Base-by-base conservation (phyloP, 805 yeast genomes). In the Ogataea nakhonphanomensis region DNA sequence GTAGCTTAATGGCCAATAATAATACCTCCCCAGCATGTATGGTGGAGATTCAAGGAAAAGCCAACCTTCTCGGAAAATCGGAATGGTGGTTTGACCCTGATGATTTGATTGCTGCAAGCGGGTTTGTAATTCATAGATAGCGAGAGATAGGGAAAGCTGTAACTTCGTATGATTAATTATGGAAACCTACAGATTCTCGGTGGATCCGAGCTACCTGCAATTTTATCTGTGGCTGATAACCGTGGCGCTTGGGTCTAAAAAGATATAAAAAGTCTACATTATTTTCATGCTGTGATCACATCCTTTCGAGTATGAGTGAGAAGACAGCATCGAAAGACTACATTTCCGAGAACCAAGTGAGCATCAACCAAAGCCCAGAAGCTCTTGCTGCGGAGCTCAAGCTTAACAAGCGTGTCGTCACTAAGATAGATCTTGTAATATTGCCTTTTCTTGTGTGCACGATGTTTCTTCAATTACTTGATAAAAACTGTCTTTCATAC, bases 401-500 rank as follows among this genome's bases (percentile, higher is more conserved):
- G 23, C 40, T 52, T 21, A 53, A 53, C 36, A 49, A 40, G 20
- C 33, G 48, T 15, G 55, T 53, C 8, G 49, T 52, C 8, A 34
- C 38, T 10, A 55, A 54, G 40, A 55, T 55, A 20, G 58, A 55
- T 35, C 31, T 41, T 21, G 37, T 49, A 11, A 46, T 55, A 8
- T 37, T 55, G 8, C 59, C 59, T 7, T 48, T 55, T 24, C 37
- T 68, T 62, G 54, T 45, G 1, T 60, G 63, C 23, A 52, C 61
- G 4, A 50, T 53, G 22, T 52, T 51, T 23, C 41, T 50, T 10
- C 62, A 59, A 40, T 43, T 58, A 4, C 46, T 71, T 57, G 78
- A 73, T 50, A 73, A 73, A 45, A 57, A 62, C 12, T 61, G 72
- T 8, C 58, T 64, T 20, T 57, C 70, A 10, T 69, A 67, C 47